Conservation (phyloP, 2,329 filamentous ascomycete species). For the Iodosphaeria phyllophila region DNA sequence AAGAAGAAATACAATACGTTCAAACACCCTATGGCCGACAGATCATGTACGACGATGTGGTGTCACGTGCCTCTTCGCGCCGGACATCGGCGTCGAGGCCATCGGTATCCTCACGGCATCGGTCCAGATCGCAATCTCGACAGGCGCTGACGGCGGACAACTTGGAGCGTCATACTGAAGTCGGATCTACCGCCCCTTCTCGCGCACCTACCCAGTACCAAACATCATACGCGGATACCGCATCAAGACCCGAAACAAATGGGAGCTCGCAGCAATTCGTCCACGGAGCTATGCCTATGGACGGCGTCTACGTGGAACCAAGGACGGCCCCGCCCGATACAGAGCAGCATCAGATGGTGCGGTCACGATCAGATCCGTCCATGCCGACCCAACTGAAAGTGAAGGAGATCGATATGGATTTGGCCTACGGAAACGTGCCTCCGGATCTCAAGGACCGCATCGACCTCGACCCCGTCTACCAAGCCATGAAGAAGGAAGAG, state of each 20-base stretch:
- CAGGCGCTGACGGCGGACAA: slow-evolving; percentile 31
- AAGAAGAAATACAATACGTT: slow-evolving; percentile 12
- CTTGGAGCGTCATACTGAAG: slow-evolving; percentile 32
- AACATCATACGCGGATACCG: slow-evolving; percentile 23
- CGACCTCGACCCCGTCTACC: slow-evolving; percentile 21
- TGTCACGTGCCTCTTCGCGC: slow-evolving; percentile 21
- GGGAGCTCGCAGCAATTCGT: slow-evolving; percentile 23
- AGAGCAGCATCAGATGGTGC: slow-evolving; percentile 14
- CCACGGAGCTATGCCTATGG: slow-evolving; percentile 10
- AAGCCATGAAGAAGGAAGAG: slow-evolving; percentile 37
- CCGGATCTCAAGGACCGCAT: slow-evolving; percentile 35
- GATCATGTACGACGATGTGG: slow-evolving; percentile 14
- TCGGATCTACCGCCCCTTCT: slow-evolving; percentile 28
- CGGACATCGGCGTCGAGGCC: slow-evolving; percentile 20
- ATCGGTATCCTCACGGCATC: slow-evolving; percentile 15
- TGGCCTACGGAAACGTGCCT: slow-evolving; percentile 75
- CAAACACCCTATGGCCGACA: slow-evolving; percentile 4
- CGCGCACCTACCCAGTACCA: slow-evolving; percentile 23
- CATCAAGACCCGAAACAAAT: too few relatives aligned
- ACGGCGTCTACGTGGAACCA: slow-evolving; percentile 4
- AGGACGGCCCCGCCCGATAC: slow-evolving; percentile 2
- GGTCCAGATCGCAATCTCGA: slow-evolving; percentile 13
- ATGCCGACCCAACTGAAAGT: slow-evolving; percentile 12
- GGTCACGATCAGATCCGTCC: slow-evolving; percentile 20
- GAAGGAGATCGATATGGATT: slow-evolving; percentile 65